Conservation (phyloP, 2,329 filamentous ascomycete genomes). For the Fusarium sp. region DNA sequence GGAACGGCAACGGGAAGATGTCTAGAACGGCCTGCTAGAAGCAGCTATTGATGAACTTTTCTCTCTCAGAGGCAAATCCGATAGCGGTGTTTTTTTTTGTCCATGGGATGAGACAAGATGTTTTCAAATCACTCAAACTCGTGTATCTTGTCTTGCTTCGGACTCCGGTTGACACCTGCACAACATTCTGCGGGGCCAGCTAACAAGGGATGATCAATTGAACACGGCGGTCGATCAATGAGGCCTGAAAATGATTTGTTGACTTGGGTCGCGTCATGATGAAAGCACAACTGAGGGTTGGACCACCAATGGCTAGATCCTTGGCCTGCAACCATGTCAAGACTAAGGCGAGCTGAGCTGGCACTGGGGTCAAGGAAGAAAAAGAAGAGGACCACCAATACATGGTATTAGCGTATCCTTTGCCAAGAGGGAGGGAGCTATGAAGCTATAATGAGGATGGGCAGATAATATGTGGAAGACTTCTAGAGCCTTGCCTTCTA, state of each 20-base stretch:
- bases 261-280: constrained; percentile 21
- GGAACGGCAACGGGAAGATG: constrained; percentile 9
- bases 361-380: neutral
- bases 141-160: constrained; percentile 10
- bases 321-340: constrained; percentile 17
- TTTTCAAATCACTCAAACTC: neutral
- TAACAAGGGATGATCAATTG: constrained; percentile 7
- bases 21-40: constrained; percentile 10
- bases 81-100: neutral
- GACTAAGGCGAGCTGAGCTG: constrained; percentile 22
- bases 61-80: neutral
- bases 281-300: constrained; percentile 22
- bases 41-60: neutral
- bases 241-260: neutral
- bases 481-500: neutral
- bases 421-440: neutral
- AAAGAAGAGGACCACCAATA: neutral
- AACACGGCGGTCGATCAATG: neutral
- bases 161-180: constrained; percentile 23
- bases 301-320: constrained; percentile 18
- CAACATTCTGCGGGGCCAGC: constrained; percentile 29
- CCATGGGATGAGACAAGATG: neutral
- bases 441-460: neutral
- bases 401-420: neutral
- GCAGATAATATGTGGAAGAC: neutral